Percentiles rank a stretch among this genome's conserved stretches.
These are phyloP conservation scores for Alternaria sp. DNA, from an alignment of 2,329 filamentous ascomycete species.

Conservation along the genomic window DNA sequence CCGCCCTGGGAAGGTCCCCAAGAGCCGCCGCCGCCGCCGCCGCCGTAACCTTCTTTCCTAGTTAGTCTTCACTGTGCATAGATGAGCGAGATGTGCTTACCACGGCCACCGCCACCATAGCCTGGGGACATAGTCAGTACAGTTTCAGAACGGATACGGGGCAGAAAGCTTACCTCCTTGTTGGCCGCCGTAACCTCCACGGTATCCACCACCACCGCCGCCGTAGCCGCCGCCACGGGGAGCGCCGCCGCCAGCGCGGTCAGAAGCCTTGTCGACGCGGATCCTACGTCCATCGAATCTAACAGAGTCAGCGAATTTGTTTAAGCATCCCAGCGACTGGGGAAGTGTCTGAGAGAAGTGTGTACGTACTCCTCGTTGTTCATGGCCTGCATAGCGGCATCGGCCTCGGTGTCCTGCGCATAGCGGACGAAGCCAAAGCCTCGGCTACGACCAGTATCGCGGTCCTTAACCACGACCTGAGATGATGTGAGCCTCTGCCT, in stretches of 20 bases:
- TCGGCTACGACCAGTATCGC: conserved; percentile 93
- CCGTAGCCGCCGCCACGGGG: conserved; percentile 47
- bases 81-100: conserved; percentile 31
- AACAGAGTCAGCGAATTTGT: conserved; percentile 24
- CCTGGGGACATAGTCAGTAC: conserved; percentile 18
- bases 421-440: conserved; percentile 98
- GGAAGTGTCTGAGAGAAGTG: neutral
- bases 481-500: conserved; percentile 26
- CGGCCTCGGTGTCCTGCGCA: conserved; percentile 75
- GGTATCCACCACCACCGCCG: conserved; percentile 38
- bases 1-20: conserved; percentile 32
- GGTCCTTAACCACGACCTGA: conserved; percentile 96
- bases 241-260: conserved; percentile 67
- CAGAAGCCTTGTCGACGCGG: conserved; percentile 93
- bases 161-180: conserved; percentile 27
- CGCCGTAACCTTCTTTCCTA: conserved; percentile 21
- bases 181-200: conserved; percentile 37
- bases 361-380: conserved; percentile 80
- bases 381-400: conserved; percentile 79
- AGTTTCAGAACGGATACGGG: neutral
- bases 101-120: conserved; percentile 42
- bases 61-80: conserved; percentile 9
- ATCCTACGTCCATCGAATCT: conserved; percentile 95
- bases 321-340: neutral
- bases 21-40: conserved; percentile 44